Conservation (phyloP, 2,329 filamentous ascomycete species). For the Penicillium sp. region DNA sequence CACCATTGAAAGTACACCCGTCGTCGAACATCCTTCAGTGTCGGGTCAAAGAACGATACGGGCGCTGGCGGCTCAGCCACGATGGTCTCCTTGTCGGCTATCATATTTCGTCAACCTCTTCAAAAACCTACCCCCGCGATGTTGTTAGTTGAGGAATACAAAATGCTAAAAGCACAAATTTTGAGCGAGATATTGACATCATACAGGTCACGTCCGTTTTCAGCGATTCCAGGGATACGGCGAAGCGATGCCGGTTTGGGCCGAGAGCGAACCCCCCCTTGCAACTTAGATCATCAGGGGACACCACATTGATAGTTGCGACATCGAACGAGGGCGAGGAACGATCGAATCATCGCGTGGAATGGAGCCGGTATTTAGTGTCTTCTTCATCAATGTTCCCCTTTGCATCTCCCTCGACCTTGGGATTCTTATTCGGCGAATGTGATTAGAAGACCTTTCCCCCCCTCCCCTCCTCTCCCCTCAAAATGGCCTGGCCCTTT, state of each 20-base stretch:
- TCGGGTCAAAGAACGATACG: conserved; percentile 26
- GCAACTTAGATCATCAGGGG: neutral
- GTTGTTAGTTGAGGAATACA: neutral
- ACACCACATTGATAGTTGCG: too few species aligned
- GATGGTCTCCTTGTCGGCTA: neutral
- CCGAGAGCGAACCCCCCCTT: neutral
- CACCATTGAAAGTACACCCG: conserved; percentile 18
- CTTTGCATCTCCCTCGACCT: too few species aligned
- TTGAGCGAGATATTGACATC: neutral
- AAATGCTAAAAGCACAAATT: neutral
- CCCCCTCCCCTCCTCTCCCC: too few species aligned
- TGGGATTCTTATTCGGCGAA: too few species aligned
- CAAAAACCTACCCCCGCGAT: too few species aligned
- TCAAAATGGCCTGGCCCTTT: too few species aligned
- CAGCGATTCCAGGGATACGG: conserved; percentile 4
- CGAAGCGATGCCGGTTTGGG: conserved; percentile 5
- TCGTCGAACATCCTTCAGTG: conserved; percentile 17
- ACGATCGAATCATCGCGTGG: too few species aligned
- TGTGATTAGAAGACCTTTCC: too few species aligned
- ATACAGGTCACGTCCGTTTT: conserved; percentile 4
- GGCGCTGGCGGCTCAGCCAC: conserved; percentile 7
- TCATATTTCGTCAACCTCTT: neutral
- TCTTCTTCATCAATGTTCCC: too few species aligned
- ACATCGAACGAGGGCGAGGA: too few species aligned
- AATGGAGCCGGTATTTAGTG: too few species aligned